Percentiles rank a stretch among this genome's conserved stretches.
phyloP scores from a whole-genome alignment of 306 rosid species.

The Acmispon strigosus region DNA sequence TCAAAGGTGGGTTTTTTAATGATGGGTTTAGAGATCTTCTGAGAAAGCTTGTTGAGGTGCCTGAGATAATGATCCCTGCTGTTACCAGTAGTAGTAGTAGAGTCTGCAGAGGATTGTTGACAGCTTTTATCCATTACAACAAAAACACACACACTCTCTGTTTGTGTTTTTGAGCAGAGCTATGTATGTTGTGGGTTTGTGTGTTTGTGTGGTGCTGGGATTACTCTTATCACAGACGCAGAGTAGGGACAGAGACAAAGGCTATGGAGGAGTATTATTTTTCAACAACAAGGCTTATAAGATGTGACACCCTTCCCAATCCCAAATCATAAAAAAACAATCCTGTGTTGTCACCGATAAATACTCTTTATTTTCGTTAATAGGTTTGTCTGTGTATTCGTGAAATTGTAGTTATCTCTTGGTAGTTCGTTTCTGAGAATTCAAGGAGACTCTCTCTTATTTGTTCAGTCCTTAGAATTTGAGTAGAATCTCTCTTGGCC shows the following conservation, averaged over 20 bases:
- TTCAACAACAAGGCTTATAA: no score
- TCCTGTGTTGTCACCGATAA: no score
- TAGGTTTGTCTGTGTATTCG: no score
- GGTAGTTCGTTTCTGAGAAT: no score
- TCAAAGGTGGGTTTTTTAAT: conserved; percentile 43
- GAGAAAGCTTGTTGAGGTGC: conserved; percentile 87
- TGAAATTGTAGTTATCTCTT: neutral
- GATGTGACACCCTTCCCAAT: no score
- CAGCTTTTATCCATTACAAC: conserved; percentile 34
- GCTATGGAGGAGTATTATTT: neutral
- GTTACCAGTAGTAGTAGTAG: neutral
- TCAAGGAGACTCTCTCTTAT: no score
- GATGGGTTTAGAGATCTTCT: conserved; percentile 81
- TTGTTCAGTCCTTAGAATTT: no score
- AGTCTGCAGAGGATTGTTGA: conserved; percentile 31
- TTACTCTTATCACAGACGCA: conserved; percentile 21
- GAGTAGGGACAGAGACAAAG: conserved; percentile 24
- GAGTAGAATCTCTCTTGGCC: no score
- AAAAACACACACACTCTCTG: neutral
- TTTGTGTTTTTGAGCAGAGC: neutral
- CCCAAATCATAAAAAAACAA: no score
- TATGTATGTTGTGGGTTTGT: neutral
- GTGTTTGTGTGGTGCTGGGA: conserved; percentile 15
- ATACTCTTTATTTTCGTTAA: no score
- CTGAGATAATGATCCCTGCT: conserved; percentile 50